Percentiles rank a stretch among this genome's conserved stretches.
Conservation (phyloP, 2,329 filamentous ascomycete genomes). For the Fusarium floridanum region DNA sequence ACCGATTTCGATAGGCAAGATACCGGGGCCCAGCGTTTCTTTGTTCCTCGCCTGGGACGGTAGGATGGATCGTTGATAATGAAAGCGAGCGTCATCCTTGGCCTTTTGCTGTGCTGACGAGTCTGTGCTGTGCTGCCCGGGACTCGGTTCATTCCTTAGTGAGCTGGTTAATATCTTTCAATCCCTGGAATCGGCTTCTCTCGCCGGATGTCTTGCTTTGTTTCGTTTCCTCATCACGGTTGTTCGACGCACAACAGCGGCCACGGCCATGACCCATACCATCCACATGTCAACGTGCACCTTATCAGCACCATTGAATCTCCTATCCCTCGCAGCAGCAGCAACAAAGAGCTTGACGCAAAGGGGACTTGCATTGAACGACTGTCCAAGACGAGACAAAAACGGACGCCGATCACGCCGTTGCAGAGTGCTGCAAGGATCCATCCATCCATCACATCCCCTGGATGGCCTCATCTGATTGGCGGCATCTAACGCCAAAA, state of each 20-base stretch:
- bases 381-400: slow-evolving; percentile 6
- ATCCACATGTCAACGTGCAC: slow-evolving; percentile 2
- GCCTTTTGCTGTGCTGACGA: slow-evolving; percentile 16
- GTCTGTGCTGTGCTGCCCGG: slow-evolving; percentile 6
- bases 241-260: neutral
- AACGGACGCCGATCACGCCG: slow-evolving; percentile 41
- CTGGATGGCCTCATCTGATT: slow-evolving; percentile 41
- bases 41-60: slow-evolving; percentile 13
- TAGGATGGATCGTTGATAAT: slow-evolving; percentile 22
- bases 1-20: slow-evolving; percentile 1
- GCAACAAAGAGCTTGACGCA: slow-evolving; percentile 23
- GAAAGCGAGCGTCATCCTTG: slow-evolving; percentile 22
- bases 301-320: neutral
- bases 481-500: slow-evolving; percentile 42
- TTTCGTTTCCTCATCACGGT: slow-evolving; percentile 22
- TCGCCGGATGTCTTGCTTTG: slow-evolving; percentile 35
- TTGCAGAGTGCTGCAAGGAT: slow-evolving; percentile 43
- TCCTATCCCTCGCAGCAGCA: slow-evolving; percentile 4
- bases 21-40: slow-evolving; percentile 12
- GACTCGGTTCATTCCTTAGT: slow-evolving; percentile 31
- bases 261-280: neutral
- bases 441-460: slow-evolving; percentile 37
- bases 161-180: slow-evolving; percentile 2
- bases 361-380: slow-evolving; percentile 26
- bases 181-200: slow-evolving; percentile 17